Percentiles rank a stretch among this genome's conserved stretches.
These are phyloP conservation scores for Lithospermum erythrorhizon DNA, from an alignment of 257 asterid species.

Conservation along the genomic window DNA sequence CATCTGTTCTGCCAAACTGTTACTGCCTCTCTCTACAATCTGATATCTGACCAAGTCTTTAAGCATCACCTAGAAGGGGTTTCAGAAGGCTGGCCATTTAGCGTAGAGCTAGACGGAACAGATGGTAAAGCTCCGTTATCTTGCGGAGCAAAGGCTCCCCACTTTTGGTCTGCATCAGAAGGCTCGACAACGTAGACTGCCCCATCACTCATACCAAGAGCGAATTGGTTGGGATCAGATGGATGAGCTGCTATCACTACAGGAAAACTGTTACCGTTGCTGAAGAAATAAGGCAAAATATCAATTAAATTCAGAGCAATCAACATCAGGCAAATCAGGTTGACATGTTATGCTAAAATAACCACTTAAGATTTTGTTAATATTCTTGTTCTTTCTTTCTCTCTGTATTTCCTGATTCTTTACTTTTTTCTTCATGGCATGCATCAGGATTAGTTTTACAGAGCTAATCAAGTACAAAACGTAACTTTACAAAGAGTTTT, in stretches of 20 bases:
- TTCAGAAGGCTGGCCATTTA: slow-evolving; percentile 66
- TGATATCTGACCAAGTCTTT: too few species aligned
- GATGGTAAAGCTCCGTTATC: slow-evolving; percentile 20
- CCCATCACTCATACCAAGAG: slow-evolving; percentile 19
- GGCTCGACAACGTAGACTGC: slow-evolving; percentile 17
- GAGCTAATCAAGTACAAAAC: not conserved
- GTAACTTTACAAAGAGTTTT: not conserved
- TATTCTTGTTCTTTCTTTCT: not conserved
- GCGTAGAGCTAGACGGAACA: slow-evolving; percentile 55
- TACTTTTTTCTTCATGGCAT: not conserved
- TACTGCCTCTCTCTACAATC: not conserved
- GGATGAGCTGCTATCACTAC: slow-evolving; percentile 23
- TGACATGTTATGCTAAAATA: not conserved
- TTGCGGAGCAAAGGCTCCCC: slow-evolving; percentile 11
- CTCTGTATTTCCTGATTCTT: not conserved
- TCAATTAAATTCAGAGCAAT: not conserved
- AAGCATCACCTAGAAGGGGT: slow-evolving; percentile 51
- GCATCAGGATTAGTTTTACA: not conserved
- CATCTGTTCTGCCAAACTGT: too few species aligned
- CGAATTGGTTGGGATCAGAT: slow-evolving; percentile 19
- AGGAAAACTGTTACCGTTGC: slow-evolving; percentile 3
- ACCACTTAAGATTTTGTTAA: not conserved
- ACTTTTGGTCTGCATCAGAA: slow-evolving; percentile 17
- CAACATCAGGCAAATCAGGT: not conserved
- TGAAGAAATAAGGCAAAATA: not conserved